Evolutionary conservation across 768 basidiomycete genomes (phyloP).

Genomic region (Lentinula boryana): DNA sequence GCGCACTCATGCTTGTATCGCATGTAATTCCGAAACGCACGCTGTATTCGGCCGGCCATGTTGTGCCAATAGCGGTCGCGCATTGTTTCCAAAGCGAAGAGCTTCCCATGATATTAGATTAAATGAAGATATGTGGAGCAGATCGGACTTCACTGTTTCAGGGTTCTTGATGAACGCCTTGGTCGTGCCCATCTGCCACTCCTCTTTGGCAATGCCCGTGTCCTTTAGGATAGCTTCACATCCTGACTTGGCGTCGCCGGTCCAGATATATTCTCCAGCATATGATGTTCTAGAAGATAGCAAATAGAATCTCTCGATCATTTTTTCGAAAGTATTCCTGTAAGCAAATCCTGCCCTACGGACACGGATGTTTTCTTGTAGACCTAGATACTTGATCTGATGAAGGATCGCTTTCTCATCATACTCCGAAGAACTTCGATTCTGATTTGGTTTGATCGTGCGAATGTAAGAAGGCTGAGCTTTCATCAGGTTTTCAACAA

Average conservation of each 20-base stretch:
- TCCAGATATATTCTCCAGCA: slow-evolving; percentile 98
- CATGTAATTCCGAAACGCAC: slow-evolving; percentile 94
- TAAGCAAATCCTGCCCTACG: slow-evolving; percentile 98
- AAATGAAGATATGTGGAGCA: not conserved
- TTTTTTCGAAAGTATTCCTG: slow-evolving; percentile 96
- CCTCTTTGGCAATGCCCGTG: slow-evolving; percentile 92
- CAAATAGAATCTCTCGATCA: slow-evolving; percentile 97
- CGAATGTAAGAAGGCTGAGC: slow-evolving; percentile 97
- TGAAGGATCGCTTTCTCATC: slow-evolving; percentile 93
- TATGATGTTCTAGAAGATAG: slow-evolving; percentile 94
- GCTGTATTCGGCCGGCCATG: slow-evolving; percentile 96
- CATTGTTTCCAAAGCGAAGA: slow-evolving; percentile 98
- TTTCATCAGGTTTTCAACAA: slow-evolving; percentile 97
- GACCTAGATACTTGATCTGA: slow-evolving; percentile 97
- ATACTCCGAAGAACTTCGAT: slow-evolving; percentile 87
- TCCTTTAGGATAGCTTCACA: slow-evolving; percentile 92
- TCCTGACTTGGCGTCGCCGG: slow-evolving; percentile 83
- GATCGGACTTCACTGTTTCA: slow-evolving; percentile 65
- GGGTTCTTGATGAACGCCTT: slow-evolving; percentile 99
- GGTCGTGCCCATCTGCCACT: slow-evolving; percentile 99
- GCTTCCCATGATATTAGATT: slow-evolving; percentile 33
- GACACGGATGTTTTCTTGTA: slow-evolving; percentile 98
- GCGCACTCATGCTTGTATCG: slow-evolving; percentile 95
- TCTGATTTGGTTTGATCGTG: slow-evolving; percentile 98
- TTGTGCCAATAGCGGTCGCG: slow-evolving; percentile 99